These are phyloP conservation scores for Gaeumannomyces sp. DNA, from an alignment of 2,329 filamentous ascomycete genomes.

Conservation along the genomic window DNA sequence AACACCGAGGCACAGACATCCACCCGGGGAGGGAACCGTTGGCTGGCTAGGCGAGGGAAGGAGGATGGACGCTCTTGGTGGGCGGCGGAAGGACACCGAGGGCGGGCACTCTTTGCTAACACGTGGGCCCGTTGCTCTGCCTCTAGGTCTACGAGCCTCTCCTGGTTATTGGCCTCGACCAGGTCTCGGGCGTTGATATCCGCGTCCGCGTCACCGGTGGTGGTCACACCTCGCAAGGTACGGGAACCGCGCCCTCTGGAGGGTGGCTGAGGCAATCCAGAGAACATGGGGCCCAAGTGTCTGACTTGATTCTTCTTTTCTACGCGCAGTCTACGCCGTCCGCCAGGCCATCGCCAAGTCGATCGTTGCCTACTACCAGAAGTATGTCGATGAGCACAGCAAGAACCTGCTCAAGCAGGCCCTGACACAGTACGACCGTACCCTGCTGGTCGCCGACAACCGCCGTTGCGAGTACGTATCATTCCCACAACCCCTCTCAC, in stretches of 20 bases:
- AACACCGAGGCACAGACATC: background rate
- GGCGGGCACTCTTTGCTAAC: background rate
- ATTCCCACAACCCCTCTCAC: constrained; percentile 47
- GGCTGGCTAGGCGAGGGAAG: background rate
- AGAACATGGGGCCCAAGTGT: background rate
- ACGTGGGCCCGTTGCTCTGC: background rate
- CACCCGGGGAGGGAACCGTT: background rate
- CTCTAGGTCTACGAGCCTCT: constrained; percentile 91
- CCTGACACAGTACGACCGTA: constrained; percentile 66
- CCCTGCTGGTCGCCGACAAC: constrained; percentile 96
- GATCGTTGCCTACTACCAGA: constrained; percentile 98
- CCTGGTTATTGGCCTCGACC: constrained; percentile 76
- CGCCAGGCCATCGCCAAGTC: constrained; percentile 98
- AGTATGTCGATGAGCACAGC: constrained; percentile 99
- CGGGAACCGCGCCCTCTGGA: background rate
- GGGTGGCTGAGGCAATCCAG: background rate
- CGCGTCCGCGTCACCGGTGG: constrained; percentile 92
- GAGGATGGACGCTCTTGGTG: background rate
- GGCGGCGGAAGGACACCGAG: background rate
- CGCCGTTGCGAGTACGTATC: constrained; percentile 72
- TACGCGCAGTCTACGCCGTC: constrained; percentile 64
- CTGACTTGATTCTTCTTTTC: background rate
- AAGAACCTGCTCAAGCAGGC: constrained; percentile 99
- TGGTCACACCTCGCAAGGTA: constrained; percentile 84
- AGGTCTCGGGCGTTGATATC: constrained; percentile 34